Conservation (phyloP, 257 asterid species). For the Salvia miltiorrhiza region DNA sequence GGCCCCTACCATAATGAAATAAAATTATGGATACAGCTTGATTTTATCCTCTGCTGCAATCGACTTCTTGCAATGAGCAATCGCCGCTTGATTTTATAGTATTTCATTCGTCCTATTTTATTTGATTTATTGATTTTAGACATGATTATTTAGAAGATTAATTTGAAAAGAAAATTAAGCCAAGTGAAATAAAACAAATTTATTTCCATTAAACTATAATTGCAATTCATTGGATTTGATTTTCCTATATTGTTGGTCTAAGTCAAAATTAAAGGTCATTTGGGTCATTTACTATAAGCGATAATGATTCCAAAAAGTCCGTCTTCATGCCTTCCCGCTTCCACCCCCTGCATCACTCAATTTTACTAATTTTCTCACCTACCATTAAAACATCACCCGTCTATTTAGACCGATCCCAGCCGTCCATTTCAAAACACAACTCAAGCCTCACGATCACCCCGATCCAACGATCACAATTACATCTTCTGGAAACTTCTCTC, state of each 20-base stretch:
- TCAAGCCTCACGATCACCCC: conserved; percentile 30
- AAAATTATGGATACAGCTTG: conserved; percentile 26
- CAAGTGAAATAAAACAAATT: too few relatives aligned
- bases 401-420: conserved; percentile 30
- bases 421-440: conserved; percentile 15
- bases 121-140: too few relatives aligned
- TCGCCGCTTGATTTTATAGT: conserved; percentile 92
- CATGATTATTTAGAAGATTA: too few relatives aligned
- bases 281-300: background rate
- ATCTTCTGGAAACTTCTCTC: conserved; percentile 38
- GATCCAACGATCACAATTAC: conserved; percentile 34
- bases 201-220: too few relatives aligned
- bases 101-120: too few relatives aligned
- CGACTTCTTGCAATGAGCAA: conserved; percentile 89
- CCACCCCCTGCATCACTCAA: conserved; percentile 13
- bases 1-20: background rate
- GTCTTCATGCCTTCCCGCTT: conserved; percentile 28
- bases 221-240: background rate
- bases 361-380: conserved; percentile 26
- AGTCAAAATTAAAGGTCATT: conserved; percentile 12
- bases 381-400: conserved; percentile 29
- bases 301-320: conserved; percentile 23
- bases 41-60: conserved; percentile 43
- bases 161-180: too few relatives aligned
- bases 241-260: background rate